phyloP scores from a whole-genome alignment of 2,329 filamentous ascomycete genomes.

The Sarocladiaceae sp. region DNA sequence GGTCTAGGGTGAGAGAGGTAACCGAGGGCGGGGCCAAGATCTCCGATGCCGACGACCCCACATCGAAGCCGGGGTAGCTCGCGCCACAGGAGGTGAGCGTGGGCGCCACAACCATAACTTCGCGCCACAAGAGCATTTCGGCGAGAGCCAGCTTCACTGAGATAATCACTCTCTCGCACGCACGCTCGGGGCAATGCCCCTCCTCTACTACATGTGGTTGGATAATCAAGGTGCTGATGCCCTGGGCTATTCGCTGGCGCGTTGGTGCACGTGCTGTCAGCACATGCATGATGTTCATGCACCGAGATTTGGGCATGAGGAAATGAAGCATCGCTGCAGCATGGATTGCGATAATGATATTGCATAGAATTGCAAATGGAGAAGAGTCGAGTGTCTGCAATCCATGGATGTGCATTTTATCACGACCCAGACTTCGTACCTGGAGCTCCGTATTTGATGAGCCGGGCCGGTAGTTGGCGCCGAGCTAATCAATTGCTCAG shows the following conservation, averaged over 20 bases:
- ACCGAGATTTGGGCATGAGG: not conserved
- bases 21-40: too few relatives aligned
- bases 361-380: too few relatives aligned
- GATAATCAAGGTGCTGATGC: too few relatives aligned
- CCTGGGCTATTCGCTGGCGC: too few relatives aligned
- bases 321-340: not conserved
- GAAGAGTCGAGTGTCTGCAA: too few relatives aligned
- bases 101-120: not conserved
- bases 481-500: not conserved
- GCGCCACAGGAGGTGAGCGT: not conserved
- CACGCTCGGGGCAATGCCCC: too few relatives aligned
- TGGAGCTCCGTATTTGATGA: not conserved
- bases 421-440: not conserved
- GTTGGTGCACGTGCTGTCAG: too few relatives aligned
- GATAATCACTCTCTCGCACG: too few relatives aligned
- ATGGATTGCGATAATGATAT: not conserved
- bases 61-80: conserved; percentile 5
- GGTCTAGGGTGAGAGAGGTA: too few relatives aligned
- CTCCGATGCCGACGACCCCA: not conserved
- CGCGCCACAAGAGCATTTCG: not conserved
- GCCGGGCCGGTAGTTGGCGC: not conserved
- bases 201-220: too few relatives aligned
- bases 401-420: not conserved
- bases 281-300: not conserved
- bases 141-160: too few relatives aligned